Evolutionary conservation across 73 alveolate species (phyloP).

Genomic region (Tetrahymena malaccensis): DNA sequence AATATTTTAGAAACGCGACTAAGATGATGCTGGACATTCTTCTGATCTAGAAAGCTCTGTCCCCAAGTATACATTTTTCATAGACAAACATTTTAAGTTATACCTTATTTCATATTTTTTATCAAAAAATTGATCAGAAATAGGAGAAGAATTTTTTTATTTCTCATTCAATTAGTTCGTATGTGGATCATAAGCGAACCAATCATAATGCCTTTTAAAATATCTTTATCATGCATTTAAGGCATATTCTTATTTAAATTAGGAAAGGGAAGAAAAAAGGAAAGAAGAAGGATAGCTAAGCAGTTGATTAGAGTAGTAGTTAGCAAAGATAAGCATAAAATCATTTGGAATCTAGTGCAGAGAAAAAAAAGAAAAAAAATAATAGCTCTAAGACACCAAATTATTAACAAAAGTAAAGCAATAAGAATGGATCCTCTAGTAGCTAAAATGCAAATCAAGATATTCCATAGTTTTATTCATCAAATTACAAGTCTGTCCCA

Average conservation of each 20-base stretch:
- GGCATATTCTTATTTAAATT: background rate
- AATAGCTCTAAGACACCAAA: background rate
- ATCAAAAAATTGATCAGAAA: background rate
- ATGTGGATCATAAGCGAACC: background rate
- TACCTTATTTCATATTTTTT: background rate
- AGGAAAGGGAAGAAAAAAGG: background rate
- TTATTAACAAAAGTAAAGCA: background rate
- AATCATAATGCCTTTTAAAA: background rate
- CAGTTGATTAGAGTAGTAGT: background rate
- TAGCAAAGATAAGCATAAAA: background rate
- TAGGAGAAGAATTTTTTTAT: background rate
- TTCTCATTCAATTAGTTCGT: background rate
- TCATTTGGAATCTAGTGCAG: background rate
- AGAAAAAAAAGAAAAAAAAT: background rate
- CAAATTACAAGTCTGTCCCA: background rate
- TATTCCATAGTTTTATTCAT: background rate
- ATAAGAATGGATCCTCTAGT: background rate
- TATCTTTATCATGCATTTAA: background rate
- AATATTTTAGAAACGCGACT: background rate
- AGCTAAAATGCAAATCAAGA: background rate
- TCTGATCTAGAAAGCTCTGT: conserved; percentile 1
- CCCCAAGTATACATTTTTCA: background rate
- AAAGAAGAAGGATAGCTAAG: background rate
- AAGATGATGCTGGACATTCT: background rate
- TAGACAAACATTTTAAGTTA: background rate